Base-by-base conservation (phyloP, 2,329 filamentous ascomycete species). In the Penicillium rolfsii region DNA sequence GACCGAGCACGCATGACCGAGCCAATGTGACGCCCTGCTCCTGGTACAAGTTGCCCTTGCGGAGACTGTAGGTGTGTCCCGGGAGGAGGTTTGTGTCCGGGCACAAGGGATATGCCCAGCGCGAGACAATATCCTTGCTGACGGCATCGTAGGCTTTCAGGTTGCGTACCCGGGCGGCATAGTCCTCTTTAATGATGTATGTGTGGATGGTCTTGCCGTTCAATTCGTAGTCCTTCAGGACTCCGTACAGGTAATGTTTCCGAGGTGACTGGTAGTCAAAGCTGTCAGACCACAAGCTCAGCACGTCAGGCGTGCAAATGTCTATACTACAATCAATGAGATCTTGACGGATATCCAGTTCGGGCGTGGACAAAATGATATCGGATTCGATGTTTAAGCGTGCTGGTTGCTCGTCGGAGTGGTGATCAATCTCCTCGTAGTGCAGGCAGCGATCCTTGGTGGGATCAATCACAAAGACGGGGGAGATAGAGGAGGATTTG, bases 141-240 rank as follows among this genome's bases (percentile, higher is more conserved):
- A 99, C 87, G 33, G 93, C 87, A 71, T 97, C 92, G 79, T 98
- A 99, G 72, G 93, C 89, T 71, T 91, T 90, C 26, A 98, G 83
- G 71, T 93, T 96, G 73, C 87, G 89, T 12, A 92, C 93, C 65
- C 95, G 85, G 1, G 93, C 93, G 1, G 92, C 91, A 73, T 98
- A 99, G 61, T 91, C 87, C 55, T 93, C 86, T 38, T 87, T 85
- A 48, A 96, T 82, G 65, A 98, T 89, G 70, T 98, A 90, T 2
- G 92, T 90, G 74, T 97, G 93, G 55, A 99, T 91, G n/a, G 92
- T 93, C 80, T 98, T 97, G 61, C 93, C 93, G 75, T 98, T 98
- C 59, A 98, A 82, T 74, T 99, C 95, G 81, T 92, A 97, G 75
- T 99, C 95, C 79, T 97, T 97, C 57, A 99, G 81, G 1, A 98